Evolutionary conservation across 2,329 filamentous ascomycete genomes (phyloP), one percentile per base, ranked within the genome.

Genomic region (Ceratocystis cacaofunesta): DNA sequence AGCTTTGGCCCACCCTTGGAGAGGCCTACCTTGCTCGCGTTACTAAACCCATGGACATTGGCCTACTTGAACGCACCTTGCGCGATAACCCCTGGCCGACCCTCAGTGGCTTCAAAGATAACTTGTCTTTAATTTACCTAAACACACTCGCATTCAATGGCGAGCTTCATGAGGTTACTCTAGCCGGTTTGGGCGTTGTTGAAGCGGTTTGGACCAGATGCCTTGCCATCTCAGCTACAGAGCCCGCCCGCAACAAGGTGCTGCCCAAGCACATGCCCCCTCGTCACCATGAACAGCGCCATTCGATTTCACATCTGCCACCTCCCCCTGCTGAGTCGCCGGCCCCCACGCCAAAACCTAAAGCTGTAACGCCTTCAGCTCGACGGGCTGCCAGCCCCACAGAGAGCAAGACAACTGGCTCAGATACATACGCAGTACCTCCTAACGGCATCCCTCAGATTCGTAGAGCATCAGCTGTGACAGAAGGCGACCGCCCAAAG

Each of bases 61-160:
- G 82, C 48, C 87, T 87, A 8, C 89, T 99, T 71, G 92, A 97
- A 72, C 79, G 81, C 63, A 92, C 89, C 69, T 75, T 97, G 44
- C 90, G 90, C 71, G 80, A 84, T 36, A 81, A 83, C 63, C 68
- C 69, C 61, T 97, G 96, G 73, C 71, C 75, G 7, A 85, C 82
- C 5, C 80, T 91, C n/a, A 83, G 86, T 62, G 85, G 85, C 3
- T 87, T 96, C 72, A 84, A 86, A 70, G 78, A 80, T 58, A 91
- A 96, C 71, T 81, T 96, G 63, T 78, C 85, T 41, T 79, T 91
- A 64, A 87, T 99, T 73, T 83, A 92, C 68, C 78, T 85, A 67
- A 99, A 99, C 73, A 85, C 88, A 0, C 73, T 87, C 46, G 77
- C 78, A 0, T 99, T 96, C 81, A 99, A 99, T 73, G 92, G 92